Percentiles rank a stretch among this genome's conserved stretches.
These are phyloP conservation scores for Castanea sativa DNA, from an alignment of 306 rosid species.

Conservation along the genomic window DNA sequence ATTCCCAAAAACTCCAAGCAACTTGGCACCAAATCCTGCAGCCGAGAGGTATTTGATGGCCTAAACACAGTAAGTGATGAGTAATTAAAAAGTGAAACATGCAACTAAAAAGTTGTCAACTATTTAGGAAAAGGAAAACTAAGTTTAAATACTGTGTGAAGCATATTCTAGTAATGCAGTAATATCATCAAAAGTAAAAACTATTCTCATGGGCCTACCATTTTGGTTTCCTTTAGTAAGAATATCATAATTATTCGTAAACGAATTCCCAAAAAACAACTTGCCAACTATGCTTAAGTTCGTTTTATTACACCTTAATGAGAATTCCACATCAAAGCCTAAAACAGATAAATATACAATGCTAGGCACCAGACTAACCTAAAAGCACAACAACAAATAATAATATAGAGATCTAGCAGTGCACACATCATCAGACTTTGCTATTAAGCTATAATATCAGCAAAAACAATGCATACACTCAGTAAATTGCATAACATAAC, in stretches of 20 bases:
- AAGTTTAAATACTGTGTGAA: slow-evolving; percentile 18
- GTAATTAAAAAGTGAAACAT: slow-evolving; percentile 22
- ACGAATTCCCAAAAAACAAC: neutral
- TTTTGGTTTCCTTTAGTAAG: too few species aligned
- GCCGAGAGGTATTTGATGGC: slow-evolving; percentile 85
- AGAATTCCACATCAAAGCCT: neutral
- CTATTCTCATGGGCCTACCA: neutral
- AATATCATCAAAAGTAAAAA: neutral
- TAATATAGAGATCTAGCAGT: neutral
- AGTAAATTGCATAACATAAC: neutral
- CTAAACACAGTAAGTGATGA: slow-evolving; percentile 48
- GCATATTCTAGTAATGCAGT: neutral
- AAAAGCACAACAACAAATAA: neutral
- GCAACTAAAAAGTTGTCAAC: slow-evolving; percentile 7
- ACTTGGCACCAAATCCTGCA: slow-evolving; percentile 93
- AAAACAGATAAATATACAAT: neutral
- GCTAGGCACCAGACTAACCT: neutral
- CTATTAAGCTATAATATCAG: neutral
- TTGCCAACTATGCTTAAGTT: neutral
- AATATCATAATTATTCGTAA: neutral
- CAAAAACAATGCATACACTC: neutral
- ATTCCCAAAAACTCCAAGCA: slow-evolving; percentile 88
- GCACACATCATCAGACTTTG: neutral
- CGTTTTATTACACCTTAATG: neutral
- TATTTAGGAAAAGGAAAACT: slow-evolving; percentile 12